phyloP scores from a whole-genome alignment of 805 yeast genomes.

The Ogataea dorogensis region DNA sequence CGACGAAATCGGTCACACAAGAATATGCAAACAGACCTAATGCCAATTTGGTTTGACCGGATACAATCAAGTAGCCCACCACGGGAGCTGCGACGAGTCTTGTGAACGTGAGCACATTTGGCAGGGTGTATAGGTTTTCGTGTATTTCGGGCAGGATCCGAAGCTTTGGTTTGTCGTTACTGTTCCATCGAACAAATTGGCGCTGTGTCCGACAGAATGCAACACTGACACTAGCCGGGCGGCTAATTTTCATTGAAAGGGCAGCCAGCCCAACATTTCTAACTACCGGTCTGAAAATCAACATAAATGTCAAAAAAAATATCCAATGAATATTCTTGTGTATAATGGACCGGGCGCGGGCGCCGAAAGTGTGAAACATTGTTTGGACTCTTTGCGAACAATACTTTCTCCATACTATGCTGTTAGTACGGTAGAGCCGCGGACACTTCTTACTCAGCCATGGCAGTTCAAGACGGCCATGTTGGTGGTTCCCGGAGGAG shows the following conservation, averaged over 20 bases:
- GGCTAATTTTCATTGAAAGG: not conserved
- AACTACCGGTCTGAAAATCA: conserved; percentile 3
- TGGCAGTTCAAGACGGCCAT: conserved; percentile 81
- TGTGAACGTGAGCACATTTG: conserved; percentile 80
- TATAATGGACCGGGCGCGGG: conserved; percentile 83
- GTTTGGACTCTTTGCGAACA: conserved; percentile 69
- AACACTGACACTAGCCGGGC: too few species aligned
- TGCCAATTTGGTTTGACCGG: conserved; percentile 63
- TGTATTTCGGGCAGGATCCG: conserved; percentile 35
- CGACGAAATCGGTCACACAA: conserved; percentile 86
- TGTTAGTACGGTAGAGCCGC: conserved; percentile 66
- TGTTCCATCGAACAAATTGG: conserved; percentile 17
- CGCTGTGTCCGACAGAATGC: too few species aligned
- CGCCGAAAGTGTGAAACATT: conserved; percentile 79
- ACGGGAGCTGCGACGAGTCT: conserved; percentile 81
- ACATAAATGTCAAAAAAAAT: conserved; percentile 3
- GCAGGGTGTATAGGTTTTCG: conserved; percentile 75
- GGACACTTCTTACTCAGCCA: conserved; percentile 71
- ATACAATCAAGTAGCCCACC: conserved; percentile 74
- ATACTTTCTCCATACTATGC: conserved; percentile 87
- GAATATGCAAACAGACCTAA: conserved; percentile 76
- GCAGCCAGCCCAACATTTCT: conserved; percentile 6
- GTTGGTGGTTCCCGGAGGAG: conserved; percentile 94
- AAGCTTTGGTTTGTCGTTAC: conserved; percentile 27
- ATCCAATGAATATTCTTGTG: conserved; percentile 64